Conservation (phyloP, 768 basidiomycete species). For the Mrakia frigida region DNA sequence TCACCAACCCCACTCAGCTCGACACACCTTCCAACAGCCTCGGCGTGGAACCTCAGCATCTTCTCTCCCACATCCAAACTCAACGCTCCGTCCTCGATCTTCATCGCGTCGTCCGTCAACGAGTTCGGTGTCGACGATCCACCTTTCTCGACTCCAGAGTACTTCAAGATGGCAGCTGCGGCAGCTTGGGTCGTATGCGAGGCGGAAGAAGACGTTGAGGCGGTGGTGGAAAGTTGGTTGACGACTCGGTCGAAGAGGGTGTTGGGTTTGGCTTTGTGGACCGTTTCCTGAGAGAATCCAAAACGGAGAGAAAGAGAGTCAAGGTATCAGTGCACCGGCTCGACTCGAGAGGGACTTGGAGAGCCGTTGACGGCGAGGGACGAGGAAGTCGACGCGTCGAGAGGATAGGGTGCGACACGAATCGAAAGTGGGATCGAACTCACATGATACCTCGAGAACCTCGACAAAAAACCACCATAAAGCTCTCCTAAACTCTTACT, state of each 20-base stretch:
- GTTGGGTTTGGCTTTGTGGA: conserved; percentile 55
- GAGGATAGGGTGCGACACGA: too few species aligned
- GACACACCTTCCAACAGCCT: conserved; percentile 88
- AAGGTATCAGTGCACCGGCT: not conserved
- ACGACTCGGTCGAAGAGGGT: conserved; percentile 84
- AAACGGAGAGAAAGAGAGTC: not conserved
- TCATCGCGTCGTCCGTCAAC: conserved; percentile 38
- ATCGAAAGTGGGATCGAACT: too few species aligned
- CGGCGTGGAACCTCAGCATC: conserved; percentile 97
- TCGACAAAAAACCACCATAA: conserved; percentile 63
- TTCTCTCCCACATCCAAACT: conserved; percentile 72
- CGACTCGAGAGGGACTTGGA: too few species aligned
- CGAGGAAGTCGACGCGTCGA: not conserved
- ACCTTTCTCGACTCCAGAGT: conserved; percentile 61
- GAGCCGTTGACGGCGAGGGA: not conserved
- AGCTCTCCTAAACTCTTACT: conserved; percentile 72
- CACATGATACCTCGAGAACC: conserved; percentile 87
- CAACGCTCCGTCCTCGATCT: conserved; percentile 74
- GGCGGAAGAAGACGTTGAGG: conserved; percentile 40
- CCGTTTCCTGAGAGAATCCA: conserved; percentile 41
- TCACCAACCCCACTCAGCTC: conserved; percentile 78
- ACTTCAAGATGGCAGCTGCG: conserved; percentile 73
- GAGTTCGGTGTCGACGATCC: conserved; percentile 47
- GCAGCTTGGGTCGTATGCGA: conserved; percentile 70
- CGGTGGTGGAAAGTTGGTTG: conserved; percentile 72